A percentile compares a stretch with the other conserved stretches of the same genome.
Evolutionary conservation across 1,284 basidiomycete species (phyloP).

Genomic region (Chondrostereum purpureum): DNA sequence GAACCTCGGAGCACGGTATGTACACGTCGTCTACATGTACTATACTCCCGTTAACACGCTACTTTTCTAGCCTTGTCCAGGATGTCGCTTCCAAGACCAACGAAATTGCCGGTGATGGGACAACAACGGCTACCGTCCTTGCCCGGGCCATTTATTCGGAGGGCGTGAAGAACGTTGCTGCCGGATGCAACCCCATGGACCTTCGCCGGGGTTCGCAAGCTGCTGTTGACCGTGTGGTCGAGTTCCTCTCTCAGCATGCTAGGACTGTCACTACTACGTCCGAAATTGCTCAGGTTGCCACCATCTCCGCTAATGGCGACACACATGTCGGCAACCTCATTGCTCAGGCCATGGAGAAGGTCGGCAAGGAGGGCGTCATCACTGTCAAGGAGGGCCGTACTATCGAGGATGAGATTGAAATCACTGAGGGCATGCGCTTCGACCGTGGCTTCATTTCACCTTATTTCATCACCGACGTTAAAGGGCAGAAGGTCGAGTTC

Average conservation of each 20-base stretch:
- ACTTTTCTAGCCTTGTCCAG: slow-evolving; percentile 69
- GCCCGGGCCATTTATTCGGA: slow-evolving; percentile 97
- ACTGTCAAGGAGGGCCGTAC: slow-evolving; percentile 98
- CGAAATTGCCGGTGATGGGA: slow-evolving; percentile 96
- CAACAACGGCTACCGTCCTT: slow-evolving; percentile 95
- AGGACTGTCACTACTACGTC: slow-evolving; percentile 95
- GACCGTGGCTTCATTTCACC: slow-evolving; percentile 98
- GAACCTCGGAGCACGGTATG: slow-evolving; percentile 94
- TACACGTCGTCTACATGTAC: slow-evolving; percentile 3
- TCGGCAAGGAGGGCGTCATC: slow-evolving; percentile 99
- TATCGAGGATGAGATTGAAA: slow-evolving; percentile 98
- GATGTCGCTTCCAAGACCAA: slow-evolving; percentile 97
- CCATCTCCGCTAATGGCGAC: slow-evolving; percentile 98
- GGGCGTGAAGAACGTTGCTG: slow-evolving; percentile 98
- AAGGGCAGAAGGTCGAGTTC: slow-evolving; percentile 93
- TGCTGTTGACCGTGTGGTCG: slow-evolving; percentile 92
- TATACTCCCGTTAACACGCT: slow-evolving; percentile 4
- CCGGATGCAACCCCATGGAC: slow-evolving; percentile 99
- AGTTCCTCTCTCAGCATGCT: slow-evolving; percentile 86
- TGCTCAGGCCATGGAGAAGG: slow-evolving; percentile 99
- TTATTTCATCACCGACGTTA: slow-evolving; percentile 99
- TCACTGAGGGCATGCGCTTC: slow-evolving; percentile 99
- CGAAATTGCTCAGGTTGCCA: slow-evolving; percentile 97
- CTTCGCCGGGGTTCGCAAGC: slow-evolving; percentile 94
- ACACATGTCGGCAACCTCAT: slow-evolving; percentile 91